phyloP scores from a whole-genome alignment of 2,329 filamentous ascomycete species.

The Chlorencoelia australis region DNA sequence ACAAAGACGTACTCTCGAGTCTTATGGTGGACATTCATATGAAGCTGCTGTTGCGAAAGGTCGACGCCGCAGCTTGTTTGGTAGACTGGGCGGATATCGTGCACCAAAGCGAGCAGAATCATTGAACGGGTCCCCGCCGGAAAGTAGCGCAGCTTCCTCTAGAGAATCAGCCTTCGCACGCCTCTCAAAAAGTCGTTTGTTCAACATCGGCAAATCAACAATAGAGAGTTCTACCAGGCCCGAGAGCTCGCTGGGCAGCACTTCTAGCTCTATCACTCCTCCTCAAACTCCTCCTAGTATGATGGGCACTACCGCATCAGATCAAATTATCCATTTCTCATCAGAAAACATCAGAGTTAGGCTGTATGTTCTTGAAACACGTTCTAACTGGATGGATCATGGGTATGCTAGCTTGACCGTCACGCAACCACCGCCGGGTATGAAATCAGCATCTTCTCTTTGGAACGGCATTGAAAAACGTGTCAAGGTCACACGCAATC shows the following conservation, averaged over 20 bases:
- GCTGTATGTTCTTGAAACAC: constrained; percentile 68
- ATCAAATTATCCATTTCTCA: constrained; percentile 45
- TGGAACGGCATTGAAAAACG: constrained; percentile 71
- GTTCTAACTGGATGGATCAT: constrained; percentile 83
- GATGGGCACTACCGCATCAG: constrained; percentile 19
- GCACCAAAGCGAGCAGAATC: constrained; percentile 50
- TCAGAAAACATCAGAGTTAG: constrained; percentile 77
- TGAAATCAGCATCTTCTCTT: constrained; percentile 46
- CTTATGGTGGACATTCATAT: constrained; percentile 45
- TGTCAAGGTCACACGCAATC: constrained; percentile 62
- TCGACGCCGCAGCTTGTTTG: constrained; percentile 37
- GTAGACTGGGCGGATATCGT: constrained; percentile 35
- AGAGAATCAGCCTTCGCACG: constrained; percentile 67
- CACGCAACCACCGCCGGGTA: constrained; percentile 58
- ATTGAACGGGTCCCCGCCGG: constrained; percentile 54
- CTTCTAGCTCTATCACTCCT: constrained; percentile 30
- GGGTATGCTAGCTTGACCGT: constrained; percentile 79
- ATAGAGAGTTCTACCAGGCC: constrained; percentile 41
- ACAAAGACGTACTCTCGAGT: constrained; percentile 60
- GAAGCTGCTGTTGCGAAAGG: constrained; percentile 33
- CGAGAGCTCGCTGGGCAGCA: constrained; percentile 37
- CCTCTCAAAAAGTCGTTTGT: constrained; percentile 62
- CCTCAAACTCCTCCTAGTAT: constrained; percentile 20
- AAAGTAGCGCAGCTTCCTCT: constrained; percentile 58
- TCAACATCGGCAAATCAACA: constrained; percentile 75